phyloP scores from a whole-genome alignment of 2,329 filamentous ascomycete species.

The Colletotrichum gigasporum region DNA sequence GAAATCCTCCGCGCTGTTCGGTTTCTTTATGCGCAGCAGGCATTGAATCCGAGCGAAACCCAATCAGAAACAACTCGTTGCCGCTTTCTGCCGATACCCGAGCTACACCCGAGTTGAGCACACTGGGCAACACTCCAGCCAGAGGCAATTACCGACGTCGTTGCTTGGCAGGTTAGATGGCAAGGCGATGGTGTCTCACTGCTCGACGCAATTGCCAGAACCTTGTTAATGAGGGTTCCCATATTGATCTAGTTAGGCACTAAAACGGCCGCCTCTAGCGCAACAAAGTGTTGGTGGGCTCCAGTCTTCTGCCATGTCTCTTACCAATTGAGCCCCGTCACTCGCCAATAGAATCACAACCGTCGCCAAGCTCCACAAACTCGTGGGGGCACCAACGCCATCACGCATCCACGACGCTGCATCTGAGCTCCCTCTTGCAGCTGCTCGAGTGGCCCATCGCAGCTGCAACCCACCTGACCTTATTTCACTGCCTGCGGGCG shows the following conservation, averaged over 20 bases:
- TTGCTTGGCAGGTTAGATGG: not conserved
- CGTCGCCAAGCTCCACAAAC: conserved; percentile 20
- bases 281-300: not conserved
- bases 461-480: not conserved
- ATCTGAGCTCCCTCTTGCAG: not conserved
- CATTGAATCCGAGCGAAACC: not conserved
- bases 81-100: not conserved
- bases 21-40: conserved; percentile 1
- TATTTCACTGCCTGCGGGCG: not conserved
- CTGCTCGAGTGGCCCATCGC: not conserved
- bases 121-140: not conserved
- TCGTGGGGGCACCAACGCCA: conserved; percentile 4
- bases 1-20: conserved; percentile 4
- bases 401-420: not conserved
- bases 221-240: not conserved
- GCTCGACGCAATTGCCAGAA: not conserved
- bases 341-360: conserved; percentile 15
- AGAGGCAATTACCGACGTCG: not conserved
- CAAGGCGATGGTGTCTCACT: not conserved
- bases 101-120: no score
- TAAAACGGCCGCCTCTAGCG: not conserved
- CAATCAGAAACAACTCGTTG: conserved; percentile 5
- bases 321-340: not conserved
- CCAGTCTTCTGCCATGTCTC: not conserved
- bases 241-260: not conserved